Evolutionary conservation across 768 basidiomycete species (phyloP).

Genomic region (Phallus indusiatus): DNA sequence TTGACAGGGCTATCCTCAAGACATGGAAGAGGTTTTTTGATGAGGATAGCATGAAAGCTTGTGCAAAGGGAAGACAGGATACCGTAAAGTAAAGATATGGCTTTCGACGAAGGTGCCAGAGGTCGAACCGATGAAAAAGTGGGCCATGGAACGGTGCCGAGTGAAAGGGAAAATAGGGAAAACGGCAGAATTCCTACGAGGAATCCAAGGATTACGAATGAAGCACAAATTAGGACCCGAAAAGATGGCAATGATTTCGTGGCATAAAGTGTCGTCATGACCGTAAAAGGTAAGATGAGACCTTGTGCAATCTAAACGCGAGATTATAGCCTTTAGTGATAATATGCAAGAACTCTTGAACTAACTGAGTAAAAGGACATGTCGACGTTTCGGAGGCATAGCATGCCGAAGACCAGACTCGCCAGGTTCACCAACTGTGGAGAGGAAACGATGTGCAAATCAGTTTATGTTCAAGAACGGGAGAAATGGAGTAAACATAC

Average conservation of each 20-base stretch:
- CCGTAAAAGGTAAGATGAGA: slow-evolving; percentile 74
- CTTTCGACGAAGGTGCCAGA: slow-evolving; percentile 13
- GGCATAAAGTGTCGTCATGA: slow-evolving; percentile 55
- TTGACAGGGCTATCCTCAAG: slow-evolving; percentile 66
- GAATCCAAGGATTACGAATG: slow-evolving; percentile 64
- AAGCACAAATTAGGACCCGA: slow-evolving; percentile 49
- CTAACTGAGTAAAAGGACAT: slow-evolving; percentile 72
- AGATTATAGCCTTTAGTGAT: not conserved
- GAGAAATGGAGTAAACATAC: slow-evolving; percentile 13
- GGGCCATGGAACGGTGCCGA: slow-evolving; percentile 30
- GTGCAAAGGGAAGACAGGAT: slow-evolving; percentile 66
- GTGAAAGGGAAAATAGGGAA: slow-evolving; percentile 19
- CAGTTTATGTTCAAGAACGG: not conserved
- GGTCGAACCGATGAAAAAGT: slow-evolving; percentile 25
- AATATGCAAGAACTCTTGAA: not conserved
- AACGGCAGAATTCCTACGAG: slow-evolving; percentile 62
- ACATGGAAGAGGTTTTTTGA: slow-evolving; percentile 59
- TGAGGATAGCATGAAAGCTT: slow-evolving; percentile 64
- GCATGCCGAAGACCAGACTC: slow-evolving; percentile 70
- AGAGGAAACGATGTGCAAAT: not conserved
- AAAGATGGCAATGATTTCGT: slow-evolving; percentile 44
- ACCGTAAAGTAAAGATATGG: slow-evolving; percentile 58
- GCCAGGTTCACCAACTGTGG: slow-evolving; percentile 48
- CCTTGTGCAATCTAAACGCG: slow-evolving; percentile 66
- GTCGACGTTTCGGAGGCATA: slow-evolving; percentile 70